Percentiles rank a stretch among this genome's conserved stretches.
Evolutionary conservation across 768 basidiomycete genomes (phyloP).

Genomic region (Pulveroboletus sp.): DNA sequence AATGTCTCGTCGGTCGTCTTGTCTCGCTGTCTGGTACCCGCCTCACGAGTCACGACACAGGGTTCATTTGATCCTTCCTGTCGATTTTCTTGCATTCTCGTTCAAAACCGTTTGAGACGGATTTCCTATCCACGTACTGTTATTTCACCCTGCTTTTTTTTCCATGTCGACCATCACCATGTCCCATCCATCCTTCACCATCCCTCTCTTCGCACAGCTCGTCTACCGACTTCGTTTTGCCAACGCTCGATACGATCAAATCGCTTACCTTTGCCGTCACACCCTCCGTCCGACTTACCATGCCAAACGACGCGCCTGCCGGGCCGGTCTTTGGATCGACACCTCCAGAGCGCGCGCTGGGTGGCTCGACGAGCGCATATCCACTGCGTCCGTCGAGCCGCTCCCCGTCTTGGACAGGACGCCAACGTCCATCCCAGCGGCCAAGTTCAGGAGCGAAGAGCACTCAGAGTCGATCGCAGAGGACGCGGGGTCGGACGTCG

Average conservation of each 20-base stretch:
- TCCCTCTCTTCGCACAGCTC: constrained; percentile 33
- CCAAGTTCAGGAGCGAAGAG: not conserved
- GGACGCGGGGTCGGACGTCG: no score
- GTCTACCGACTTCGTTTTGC: constrained; percentile 39
- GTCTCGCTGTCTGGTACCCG: constrained; percentile 16
- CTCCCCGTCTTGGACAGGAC: not conserved
- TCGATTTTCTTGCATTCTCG: no score
- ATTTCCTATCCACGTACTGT: not conserved
- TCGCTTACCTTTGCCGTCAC: constrained; percentile 39
- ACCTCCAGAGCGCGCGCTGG: constrained; percentile 35
- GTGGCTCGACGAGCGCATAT: constrained; percentile 37
- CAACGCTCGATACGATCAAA: constrained; percentile 38
- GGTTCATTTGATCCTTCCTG: not conserved
- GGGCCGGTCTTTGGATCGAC: constrained; percentile 44
- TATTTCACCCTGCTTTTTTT: not conserved
- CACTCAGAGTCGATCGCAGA: not conserved
- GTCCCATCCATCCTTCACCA: constrained; percentile 20
- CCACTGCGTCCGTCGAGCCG: constrained; percentile 7
- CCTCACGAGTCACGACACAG: not conserved
- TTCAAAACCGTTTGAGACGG: no score
- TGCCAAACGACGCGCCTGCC: constrained; percentile 45
- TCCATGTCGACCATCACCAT: not conserved
- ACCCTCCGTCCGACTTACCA: constrained; percentile 38
- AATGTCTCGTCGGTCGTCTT: not conserved
- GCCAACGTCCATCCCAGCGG: not conserved